Base-by-base conservation (phyloP, 2,329 filamentous ascomycete species). In the Aspergillus arachidicola region DNA sequence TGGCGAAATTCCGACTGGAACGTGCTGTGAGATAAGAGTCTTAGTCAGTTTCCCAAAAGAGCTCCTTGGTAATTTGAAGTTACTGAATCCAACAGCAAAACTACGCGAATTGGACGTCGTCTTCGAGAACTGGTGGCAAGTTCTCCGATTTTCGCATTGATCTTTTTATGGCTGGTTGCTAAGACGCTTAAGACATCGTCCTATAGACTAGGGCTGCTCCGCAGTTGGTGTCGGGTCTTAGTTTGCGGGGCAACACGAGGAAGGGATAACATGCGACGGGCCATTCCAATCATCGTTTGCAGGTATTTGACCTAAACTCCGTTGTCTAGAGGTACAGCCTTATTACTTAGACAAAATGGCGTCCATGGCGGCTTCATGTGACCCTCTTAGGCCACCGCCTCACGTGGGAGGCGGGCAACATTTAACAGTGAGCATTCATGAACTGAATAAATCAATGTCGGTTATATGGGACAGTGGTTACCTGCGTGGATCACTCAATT, bases 181-280 rank as follows among this genome's bases (percentile, higher is more conserved):
- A 48, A 26, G 21, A 26, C 45, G 45, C 51, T 54, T 54, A 41
- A 21, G 45, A 32, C 4, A 30, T 26, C 55, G 30, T 51, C 19
- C n/a, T 57, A 36, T 54, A 14, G 28, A 38, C 60, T 48, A 58
- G 60, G 56, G 56, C 30, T 58, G 46, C 58, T 60, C 58, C 58
- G n/a, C 58, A 60, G 46, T 48, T 48, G 21, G 12, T 26, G 45
- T 48, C 43, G 21, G 43, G 43, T 48, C 50, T 60, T 21, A 30
- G n/a, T 62, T 62, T 62, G 60, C 60, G 60, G 60, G 60, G 60
- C 38, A 62, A 54, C 51, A 54, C 30, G 30, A 54, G 51, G 21
- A 54, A 54, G 51, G 51, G 30, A 54, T 23, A 54, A 21, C 51
- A 36, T 54, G 50, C 30, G 16, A 28, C 21, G 10, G 30, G 23